These are phyloP conservation scores for Plasmodium yoelii DNA, from an alignment of 169 alveolate species.

Conservation along the genomic window DNA sequence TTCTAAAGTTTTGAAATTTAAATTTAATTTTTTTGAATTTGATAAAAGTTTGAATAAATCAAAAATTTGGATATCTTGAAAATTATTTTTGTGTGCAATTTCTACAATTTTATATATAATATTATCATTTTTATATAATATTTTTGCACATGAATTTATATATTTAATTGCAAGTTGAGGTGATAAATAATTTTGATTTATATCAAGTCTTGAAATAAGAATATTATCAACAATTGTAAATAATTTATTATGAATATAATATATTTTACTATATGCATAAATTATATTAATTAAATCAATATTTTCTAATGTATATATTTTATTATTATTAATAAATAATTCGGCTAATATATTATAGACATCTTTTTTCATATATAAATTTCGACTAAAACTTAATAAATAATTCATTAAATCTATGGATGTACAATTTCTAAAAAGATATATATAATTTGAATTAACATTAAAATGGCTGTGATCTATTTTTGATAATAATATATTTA, in stretches of 20 bases:
- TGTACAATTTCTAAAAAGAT: conserved; percentile 20
- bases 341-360: conserved; percentile 46
- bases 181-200: conserved; percentile 30
- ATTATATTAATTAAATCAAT: conserved; percentile 54
- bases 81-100: conserved; percentile 49
- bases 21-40: conserved; percentile 33
- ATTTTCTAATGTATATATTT: conserved; percentile 25
- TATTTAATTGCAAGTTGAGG: conserved; percentile 60
- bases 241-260: conserved; percentile 41
- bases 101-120: conserved; percentile 54
- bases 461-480: conserved; percentile 17
- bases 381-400: conserved; percentile 30
- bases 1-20: conserved; percentile 34
- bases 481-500: conserved; percentile 48
- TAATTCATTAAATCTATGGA: conserved; percentile 53
- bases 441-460: not conserved
- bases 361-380: conserved; percentile 35
- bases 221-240: conserved; percentile 45
- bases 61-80: conserved; percentile 45
- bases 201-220: conserved; percentile 21
- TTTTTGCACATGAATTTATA: conserved; percentile 51
- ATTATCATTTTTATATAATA: conserved; percentile 51
- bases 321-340: conserved; percentile 4
- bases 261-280: conserved; percentile 71
- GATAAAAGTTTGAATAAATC: conserved; percentile 56